A percentile compares a stretch with the other conserved stretches of the same genome.
phyloP scores from a whole-genome alignment of 2,329 filamentous ascomycete genomes.

The Teratosphaeria zuluensis region DNA sequence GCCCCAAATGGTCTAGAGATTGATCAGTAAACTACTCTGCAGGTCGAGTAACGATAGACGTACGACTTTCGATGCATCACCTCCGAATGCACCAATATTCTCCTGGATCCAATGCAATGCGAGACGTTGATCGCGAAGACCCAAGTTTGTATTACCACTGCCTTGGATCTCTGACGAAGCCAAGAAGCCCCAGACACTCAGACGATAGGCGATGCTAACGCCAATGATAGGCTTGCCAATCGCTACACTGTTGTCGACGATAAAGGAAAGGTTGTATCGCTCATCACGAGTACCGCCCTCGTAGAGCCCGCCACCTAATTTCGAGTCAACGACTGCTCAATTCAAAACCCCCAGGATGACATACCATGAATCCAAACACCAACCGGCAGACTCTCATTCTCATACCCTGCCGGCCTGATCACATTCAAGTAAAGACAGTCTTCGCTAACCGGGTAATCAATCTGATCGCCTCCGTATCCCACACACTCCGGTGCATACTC shows the following conservation, averaged over 20 bases:
- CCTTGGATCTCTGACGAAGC: conserved; percentile 32
- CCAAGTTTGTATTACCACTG: conserved; percentile 47
- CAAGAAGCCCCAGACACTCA: conserved; percentile 49
- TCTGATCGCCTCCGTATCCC: conserved; percentile 27
- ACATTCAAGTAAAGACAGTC: conserved; percentile 2
- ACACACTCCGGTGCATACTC: conserved; percentile 34
- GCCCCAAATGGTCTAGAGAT: conserved; percentile 1
- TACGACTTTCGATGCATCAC: conserved; percentile 45
- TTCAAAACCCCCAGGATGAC: not conserved
- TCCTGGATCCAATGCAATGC: conserved; percentile 50
- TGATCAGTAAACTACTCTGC: not conserved
- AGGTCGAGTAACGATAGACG: conserved; percentile 21
- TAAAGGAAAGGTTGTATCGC: conserved; percentile 20
- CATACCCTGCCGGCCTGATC: conserved; percentile 1
- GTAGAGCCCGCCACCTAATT: conserved; percentile 14
- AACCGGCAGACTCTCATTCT: conserved; percentile 1
- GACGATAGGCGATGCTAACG: conserved; percentile 53
- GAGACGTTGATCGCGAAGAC: conserved; percentile 53
- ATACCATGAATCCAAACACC: conserved; percentile 11
- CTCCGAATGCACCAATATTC: conserved; percentile 51
- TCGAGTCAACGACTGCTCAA: not conserved
- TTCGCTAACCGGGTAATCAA: conserved; percentile 15
- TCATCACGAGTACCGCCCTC: conserved; percentile 16
- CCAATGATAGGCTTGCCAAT: conserved; percentile 38
- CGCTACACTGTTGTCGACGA: conserved; percentile 16